Evolutionary conservation across 1,284 basidiomycete species (phyloP).

Genomic region (Tetrapyrgos nigripes): DNA sequence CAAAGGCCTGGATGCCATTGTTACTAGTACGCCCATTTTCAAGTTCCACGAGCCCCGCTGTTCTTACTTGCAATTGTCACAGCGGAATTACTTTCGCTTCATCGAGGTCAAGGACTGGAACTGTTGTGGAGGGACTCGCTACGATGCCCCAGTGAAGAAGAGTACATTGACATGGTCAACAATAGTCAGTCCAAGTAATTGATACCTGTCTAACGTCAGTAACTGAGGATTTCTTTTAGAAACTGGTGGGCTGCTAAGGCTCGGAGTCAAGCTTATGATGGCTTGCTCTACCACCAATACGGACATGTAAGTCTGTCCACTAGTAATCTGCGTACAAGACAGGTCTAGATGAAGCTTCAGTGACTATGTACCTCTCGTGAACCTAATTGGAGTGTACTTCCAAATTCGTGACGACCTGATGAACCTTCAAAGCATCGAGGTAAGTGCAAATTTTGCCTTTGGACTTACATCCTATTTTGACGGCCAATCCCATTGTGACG

Average conservation of each 20-base stretch:
- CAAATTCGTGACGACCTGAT: constrained; percentile 98
- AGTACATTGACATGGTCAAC: constrained; percentile 96
- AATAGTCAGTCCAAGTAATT: constrained; percentile 68
- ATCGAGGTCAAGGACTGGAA: constrained; percentile 96
- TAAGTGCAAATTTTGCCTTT: constrained; percentile 34
- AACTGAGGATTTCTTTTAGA: constrained; percentile 55
- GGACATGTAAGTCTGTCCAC: constrained; percentile 57
- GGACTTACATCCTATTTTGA: neutral
- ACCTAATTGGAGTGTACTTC: constrained; percentile 93
- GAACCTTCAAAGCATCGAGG: constrained; percentile 90
- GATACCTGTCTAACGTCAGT: constrained; percentile 5
- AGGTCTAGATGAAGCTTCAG: neutral
- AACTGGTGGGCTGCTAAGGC: constrained; percentile 92
- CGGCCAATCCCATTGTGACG: neutral
- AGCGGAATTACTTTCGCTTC: constrained; percentile 90
- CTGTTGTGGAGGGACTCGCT: constrained; percentile 94
- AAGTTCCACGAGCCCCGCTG: neutral
- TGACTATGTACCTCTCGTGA: constrained; percentile 50
- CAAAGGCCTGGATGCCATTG: constrained; percentile 67
- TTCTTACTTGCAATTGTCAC: neutral
- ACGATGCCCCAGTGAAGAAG: constrained; percentile 92
- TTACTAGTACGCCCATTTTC: constrained; percentile 58
- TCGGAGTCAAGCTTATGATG: constrained; percentile 98
- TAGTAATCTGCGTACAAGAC: neutral
- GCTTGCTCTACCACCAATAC: constrained; percentile 73